Base-by-base conservation (phyloP, 2,329 filamentous ascomycete species). In the Phialocephala subalpina region DNA sequence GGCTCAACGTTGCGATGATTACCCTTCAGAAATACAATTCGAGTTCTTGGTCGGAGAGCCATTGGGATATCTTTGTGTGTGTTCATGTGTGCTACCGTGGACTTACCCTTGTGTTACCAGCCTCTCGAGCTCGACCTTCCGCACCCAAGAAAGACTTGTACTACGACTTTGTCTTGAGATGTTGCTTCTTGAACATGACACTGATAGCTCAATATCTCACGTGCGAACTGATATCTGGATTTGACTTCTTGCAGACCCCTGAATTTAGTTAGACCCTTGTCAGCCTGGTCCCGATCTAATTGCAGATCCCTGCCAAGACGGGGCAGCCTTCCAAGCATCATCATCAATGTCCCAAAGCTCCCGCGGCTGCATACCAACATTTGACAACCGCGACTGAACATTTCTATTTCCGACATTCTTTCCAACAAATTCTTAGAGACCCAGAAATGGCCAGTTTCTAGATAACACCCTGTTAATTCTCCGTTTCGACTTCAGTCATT, bases 1-100 rank as follows among this genome's bases (percentile, higher is more conserved):
- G 57, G 62, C 64, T 69, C 53, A 68, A 67, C 62, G 53, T 65
- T 70, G 55, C 65, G 64, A 71, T 71, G 70, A 71, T 72, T 68
- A 70, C 70, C 69, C 69, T 72, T 70, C 65, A 58, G 58, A 65
- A 71, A 66, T 69, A 60, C 62, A 66, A 67, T 16, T 62, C 57
- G 11, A 40, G 36, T 58, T 33, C 49, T 8, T 27, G 49, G 14
- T 16, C 25, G 25, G 27, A 53, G 22, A 29, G 25, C 27, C 27
- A 18, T 33, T 53, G 9, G 2, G 2, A 53, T 29, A 53, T 27
- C 25, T 29, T 29, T 53, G 6, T 53, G 25, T 27, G 14, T 8
- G 11, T 33, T 33, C 14, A 33, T 33, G 49, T 2, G 45, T 49
- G 45, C 6, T 25, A 1, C 11, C n/a, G 22, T 27, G 45, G 25